Base-by-base conservation (phyloP, 225 moss, liverwort and hornwort genomes). In the Straminergon stramineum region DNA sequence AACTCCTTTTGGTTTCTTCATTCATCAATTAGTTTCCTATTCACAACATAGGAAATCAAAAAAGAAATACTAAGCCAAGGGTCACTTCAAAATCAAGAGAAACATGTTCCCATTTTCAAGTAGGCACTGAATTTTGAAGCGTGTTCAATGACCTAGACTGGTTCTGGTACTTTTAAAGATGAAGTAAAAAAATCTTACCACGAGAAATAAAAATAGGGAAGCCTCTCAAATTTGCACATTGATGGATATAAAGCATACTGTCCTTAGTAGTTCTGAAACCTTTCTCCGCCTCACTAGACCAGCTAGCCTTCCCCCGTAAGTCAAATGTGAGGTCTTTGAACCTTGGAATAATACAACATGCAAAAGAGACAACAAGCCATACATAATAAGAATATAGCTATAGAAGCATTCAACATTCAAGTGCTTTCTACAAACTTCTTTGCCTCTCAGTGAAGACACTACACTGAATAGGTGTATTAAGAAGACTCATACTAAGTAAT, bases 21-120 rank as follows among this genome's bases (percentile, higher is more conserved):
- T 97, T 95, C 94, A 98, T 96, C 95, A 97, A 95, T 86, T 96
- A 96, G 86, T 98, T 97, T 78, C 98, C 98, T 98, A 92, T 83
- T 79, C n/a, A 88, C 31, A 84, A 84, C 26, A 37, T 67, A n/a
- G 34, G 63, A 48, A 79, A 86, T 82, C 48, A 37, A 74, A 32
- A 75, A 22, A n/a, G 7, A n/a, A 66, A 66, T 48, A 57, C 81
- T 30, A n/a, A n/a, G n/a, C n/a, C n/a, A n/a, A n/a, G n/a, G n/a
- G n/a, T n/a, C n/a, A n/a, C n/a, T n/a, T n/a, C n/a, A n/a, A n/a
- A n/a, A n/a, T n/a, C n/a, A n/a, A n/a, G n/a, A n/a, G n/a, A n/a
- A n/a, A n/a, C n/a, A n/a, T n/a, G n/a, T n/a, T n/a, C n/a, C n/a
- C n/a, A n/a, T n/a, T n/a, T n/a, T n/a, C n/a, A n/a, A n/a, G n/a